Evolutionary conservation across 768 basidiomycete genomes (phyloP).

Genomic region (Mycena albidolilacea): DNA sequence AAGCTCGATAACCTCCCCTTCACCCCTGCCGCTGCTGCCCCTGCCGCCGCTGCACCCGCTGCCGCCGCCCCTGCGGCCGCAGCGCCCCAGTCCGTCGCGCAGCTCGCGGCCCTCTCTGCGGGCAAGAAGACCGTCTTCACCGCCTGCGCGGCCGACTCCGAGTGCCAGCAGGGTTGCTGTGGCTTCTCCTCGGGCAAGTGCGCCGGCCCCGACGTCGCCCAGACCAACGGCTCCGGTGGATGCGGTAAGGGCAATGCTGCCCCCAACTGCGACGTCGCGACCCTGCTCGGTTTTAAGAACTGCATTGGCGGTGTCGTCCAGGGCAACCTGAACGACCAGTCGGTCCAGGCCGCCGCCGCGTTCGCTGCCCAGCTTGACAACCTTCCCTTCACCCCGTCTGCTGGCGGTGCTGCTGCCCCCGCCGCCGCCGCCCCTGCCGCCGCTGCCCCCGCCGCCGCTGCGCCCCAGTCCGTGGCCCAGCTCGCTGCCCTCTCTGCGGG

Average conservation of each 20-base stretch:
- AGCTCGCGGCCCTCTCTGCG: constrained; percentile 4
- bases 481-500: constrained; percentile 15
- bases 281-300: constrained; percentile 23
- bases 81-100: background rate
- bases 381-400: constrained; percentile 10
- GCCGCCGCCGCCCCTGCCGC: constrained; percentile 22
- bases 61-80: background rate
- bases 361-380: constrained; percentile 22
- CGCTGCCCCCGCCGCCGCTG: constrained; percentile 11
- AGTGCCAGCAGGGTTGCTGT: constrained; percentile 42
- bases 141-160: constrained; percentile 40
- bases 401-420: constrained; percentile 26
- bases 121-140: constrained; percentile 36
- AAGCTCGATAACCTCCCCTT: constrained; percentile 25
- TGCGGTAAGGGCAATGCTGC: constrained; percentile 41
- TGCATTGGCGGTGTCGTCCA: constrained; percentile 16
- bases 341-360: constrained; percentile 12
- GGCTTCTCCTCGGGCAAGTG: constrained; percentile 44
- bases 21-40: constrained; percentile 14
- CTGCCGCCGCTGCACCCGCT: constrained; percentile 10
- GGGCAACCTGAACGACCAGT: constrained; percentile 4
- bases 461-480: background rate
- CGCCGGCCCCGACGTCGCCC: constrained; percentile 44
- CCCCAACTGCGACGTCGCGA: constrained; percentile 42
- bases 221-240: constrained; percentile 43